Conservation (phyloP, 805 yeast species). For the Lachancea dasiensis region DNA sequence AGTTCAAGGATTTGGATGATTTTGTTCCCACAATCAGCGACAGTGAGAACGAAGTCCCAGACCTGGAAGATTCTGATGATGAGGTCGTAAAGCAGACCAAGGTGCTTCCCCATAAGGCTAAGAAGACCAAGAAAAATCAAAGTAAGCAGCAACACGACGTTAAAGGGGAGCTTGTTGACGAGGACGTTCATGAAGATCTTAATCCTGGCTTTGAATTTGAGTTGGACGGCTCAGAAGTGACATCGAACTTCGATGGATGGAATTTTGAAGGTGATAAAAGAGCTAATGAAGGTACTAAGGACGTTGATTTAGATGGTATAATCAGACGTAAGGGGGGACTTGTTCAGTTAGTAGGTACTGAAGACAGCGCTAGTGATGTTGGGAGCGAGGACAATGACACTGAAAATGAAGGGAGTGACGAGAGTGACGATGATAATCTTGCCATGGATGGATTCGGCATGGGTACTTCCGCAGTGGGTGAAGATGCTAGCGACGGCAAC, state of each 20-base stretch:
- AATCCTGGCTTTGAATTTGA: conserved; percentile 72
- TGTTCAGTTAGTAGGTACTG: conserved; percentile 45
- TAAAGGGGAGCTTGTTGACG: conserved; percentile 32
- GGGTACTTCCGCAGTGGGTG: conserved; percentile 29
- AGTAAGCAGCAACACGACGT: conserved; percentile 13
- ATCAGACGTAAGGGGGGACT: conserved; percentile 83
- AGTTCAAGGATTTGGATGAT: conserved; percentile 33
- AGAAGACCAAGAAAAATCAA: conserved; percentile 22
- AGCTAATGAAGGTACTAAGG: conserved; percentile 35
- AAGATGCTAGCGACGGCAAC: conserved; percentile 28
- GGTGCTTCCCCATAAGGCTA: too few relatives aligned
- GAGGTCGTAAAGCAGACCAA: conserved; percentile 29
- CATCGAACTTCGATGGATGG: conserved; percentile 68
- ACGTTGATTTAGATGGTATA: conserved; percentile 83
- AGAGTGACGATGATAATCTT: conserved; percentile 28
- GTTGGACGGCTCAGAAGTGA: conserved; percentile 48
- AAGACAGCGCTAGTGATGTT: conserved; percentile 33
- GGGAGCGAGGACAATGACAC: conserved; percentile 34
- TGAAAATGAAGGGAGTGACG: conserved; percentile 35
- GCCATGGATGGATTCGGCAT: conserved; percentile 37
- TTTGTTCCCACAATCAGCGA: conserved; percentile 72
- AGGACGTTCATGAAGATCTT: conserved; percentile 45
- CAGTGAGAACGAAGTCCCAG: conserved; percentile 63
- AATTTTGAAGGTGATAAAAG: conserved; percentile 52
- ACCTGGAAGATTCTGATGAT: conserved; percentile 44